Percentiles rank a stretch among this genome's conserved stretches.
These are phyloP conservation scores for Kwoniella sp. DNA, from an alignment of 768 basidiomycete species.

Conservation along the genomic window DNA sequence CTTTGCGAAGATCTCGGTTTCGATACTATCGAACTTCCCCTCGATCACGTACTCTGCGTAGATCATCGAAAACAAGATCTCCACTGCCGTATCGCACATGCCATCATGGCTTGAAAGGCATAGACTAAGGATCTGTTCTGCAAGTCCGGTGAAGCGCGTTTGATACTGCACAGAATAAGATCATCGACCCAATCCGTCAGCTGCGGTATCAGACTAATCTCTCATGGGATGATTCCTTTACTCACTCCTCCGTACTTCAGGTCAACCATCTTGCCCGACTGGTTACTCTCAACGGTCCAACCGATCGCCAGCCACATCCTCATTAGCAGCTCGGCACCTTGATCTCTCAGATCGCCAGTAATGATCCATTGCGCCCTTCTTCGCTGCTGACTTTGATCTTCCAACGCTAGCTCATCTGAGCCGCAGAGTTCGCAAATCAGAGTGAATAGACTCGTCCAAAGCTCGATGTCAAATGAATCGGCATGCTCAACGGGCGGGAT, in stretches of 20 bases:
- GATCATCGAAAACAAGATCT: constrained; percentile 94
- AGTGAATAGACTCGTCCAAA: constrained; percentile 81
- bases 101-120: constrained; percentile 95
- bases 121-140: constrained; percentile 85
- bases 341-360: constrained; percentile 92
- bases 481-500: constrained; percentile 70
- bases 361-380: constrained; percentile 93
- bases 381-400: constrained; percentile 96
- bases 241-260: constrained; percentile 69
- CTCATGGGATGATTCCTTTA: constrained; percentile 20
- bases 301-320: constrained; percentile 84
- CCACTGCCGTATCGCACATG: constrained; percentile 83
- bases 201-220: constrained; percentile 1
- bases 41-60: constrained; percentile 78
- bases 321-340: constrained; percentile 78
- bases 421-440: constrained; percentile 83
- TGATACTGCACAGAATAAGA: constrained; percentile 65
- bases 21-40: constrained; percentile 82
- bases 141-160: constrained; percentile 75
- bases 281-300: constrained; percentile 62
- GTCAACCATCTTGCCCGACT: constrained; percentile 32
- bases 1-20: constrained; percentile 87
- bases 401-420: constrained; percentile 88
- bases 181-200: neutral
- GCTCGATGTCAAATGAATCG: constrained; percentile 68